A percentile compares a stretch with the other conserved stretches of the same genome.
These are phyloP conservation scores for Fusarium chlamydosporum DNA, from an alignment of 2,329 filamentous ascomycete genomes.

Conservation along the genomic window DNA sequence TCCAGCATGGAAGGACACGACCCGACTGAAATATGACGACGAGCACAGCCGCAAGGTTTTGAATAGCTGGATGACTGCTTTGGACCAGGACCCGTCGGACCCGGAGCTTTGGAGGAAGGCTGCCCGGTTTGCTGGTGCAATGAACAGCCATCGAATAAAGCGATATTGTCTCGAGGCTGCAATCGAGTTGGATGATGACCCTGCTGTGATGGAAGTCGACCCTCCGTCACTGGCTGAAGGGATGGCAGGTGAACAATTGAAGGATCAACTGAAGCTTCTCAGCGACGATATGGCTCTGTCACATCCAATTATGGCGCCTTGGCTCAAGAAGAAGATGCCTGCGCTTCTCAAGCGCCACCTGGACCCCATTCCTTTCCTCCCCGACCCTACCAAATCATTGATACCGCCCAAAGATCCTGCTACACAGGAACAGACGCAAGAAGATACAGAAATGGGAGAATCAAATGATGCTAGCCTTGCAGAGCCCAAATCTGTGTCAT, in stretches of 20 bases:
- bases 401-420: conserved; percentile 50
- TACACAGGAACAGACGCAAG: conserved; percentile 23
- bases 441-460: conserved; percentile 41
- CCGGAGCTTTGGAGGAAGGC: conserved; percentile 75
- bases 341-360: conserved; percentile 66
- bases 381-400: conserved; percentile 63
- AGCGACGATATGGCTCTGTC: conserved; percentile 69
- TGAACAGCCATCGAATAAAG: conserved; percentile 70
- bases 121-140: conserved; percentile 70
- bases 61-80: conserved; percentile 69
- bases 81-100: conserved; percentile 76
- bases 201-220: conserved; percentile 71
- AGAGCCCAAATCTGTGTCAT: conserved; percentile 41
- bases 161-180: conserved; percentile 76
- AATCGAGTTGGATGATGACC: conserved; percentile 77
- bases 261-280: conserved; percentile 66
- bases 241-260: conserved; percentile 74
- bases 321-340: conserved; percentile 66
- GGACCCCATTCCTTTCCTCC: conserved; percentile 74
- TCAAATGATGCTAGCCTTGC: conserved; percentile 34
- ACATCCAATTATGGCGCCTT: conserved; percentile 73
- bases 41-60: conserved; percentile 63
- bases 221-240: conserved; percentile 74
- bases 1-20: conserved; percentile 64
- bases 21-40: conserved; percentile 50